Evolutionary conservation across 768 basidiomycete species (phyloP).

Genomic region (Collybia nuda): DNA sequence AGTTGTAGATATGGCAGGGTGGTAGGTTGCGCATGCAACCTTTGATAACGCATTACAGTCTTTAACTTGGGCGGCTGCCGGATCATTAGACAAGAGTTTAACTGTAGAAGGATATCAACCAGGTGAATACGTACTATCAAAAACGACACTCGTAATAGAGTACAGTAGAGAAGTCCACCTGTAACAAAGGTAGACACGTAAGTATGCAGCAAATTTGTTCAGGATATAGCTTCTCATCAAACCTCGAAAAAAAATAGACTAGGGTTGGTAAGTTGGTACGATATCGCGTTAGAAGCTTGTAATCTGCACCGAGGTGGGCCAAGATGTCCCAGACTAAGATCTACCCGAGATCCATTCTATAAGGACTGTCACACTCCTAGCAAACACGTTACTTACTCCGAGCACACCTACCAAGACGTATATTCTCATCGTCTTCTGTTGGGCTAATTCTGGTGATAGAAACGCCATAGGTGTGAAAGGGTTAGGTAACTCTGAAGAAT

Average conservation of each 20-base stretch:
- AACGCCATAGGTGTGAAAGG: too few species aligned
- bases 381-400: neutral
- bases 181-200: neutral
- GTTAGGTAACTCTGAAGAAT: too few species aligned
- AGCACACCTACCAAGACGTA: constrained; percentile 19
- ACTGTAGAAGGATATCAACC: neutral
- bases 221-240: neutral
- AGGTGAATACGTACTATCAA: neutral
- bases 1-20: neutral
- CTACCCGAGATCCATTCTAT: constrained; percentile 4
- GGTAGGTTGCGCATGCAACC: neutral
- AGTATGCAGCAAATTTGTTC: neutral
- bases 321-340: constrained; percentile 27
- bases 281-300: constrained; percentile 13
- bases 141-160: neutral
- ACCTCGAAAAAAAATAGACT: constrained; percentile 29
- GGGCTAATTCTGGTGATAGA: constrained; percentile 20
- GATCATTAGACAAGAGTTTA: too few species aligned
- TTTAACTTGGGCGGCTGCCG: neutral
- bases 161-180: constrained; percentile 1
- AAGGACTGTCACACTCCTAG: neutral
- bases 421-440: constrained; percentile 18
- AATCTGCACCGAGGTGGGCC: constrained; percentile 19
- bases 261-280: constrained; percentile 14
- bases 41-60: neutral